Evolutionary conservation across 192 early-diverging fungal species (phyloP), one percentile per base, ranked within the genome.

Genomic region (Phycomyces nitens): DNA sequence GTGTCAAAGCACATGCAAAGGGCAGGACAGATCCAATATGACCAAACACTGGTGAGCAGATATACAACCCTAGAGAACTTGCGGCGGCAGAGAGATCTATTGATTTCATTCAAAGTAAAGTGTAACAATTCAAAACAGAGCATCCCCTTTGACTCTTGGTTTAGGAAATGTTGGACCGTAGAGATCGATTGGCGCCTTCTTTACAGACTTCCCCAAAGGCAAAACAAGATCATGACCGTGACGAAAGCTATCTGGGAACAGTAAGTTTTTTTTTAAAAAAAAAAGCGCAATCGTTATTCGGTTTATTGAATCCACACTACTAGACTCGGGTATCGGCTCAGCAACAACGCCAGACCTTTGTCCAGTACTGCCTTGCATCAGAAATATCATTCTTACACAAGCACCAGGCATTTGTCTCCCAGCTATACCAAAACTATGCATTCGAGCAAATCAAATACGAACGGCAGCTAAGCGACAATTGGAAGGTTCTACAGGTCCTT

Each of bases 41-140:
- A 77, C 9, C 41, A 80, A 50, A 55, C 64, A 29, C 22, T 26
- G 44, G 54, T 74, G 16, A 76, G 72, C 60, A 74, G 73, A 18
- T 73, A 79, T 44, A 77, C 70, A 0, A 72, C 86, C 44, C 58
- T 87, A 1, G 87, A 87, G 53, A 77, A 63, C 62, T 49, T 89
- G 51, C 89, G 85, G 67, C 71, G 80, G 27, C 85, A 89, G 53
- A 79, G 82, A 11, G 87, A 89, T 57, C 59, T 88, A 2, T 69
- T 89, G 38, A 75, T 83, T n/a, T 80, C 86, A 18, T 75, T 80
- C 51, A 77, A 75, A 60, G 83, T 84, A 63, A 49, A 27, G 47
- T n/a, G n/a, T n/a, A n/a, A n/a, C n/a, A n/a, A n/a, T n/a, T n/a
- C n/a, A 27, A 1, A 21, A 51, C 15, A 7, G 14, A 34, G n/a